These are phyloP conservation scores for Penicillium diatomitis DNA, from an alignment of 495 filamentous ascomycete species.

Conservation along the genomic window DNA sequence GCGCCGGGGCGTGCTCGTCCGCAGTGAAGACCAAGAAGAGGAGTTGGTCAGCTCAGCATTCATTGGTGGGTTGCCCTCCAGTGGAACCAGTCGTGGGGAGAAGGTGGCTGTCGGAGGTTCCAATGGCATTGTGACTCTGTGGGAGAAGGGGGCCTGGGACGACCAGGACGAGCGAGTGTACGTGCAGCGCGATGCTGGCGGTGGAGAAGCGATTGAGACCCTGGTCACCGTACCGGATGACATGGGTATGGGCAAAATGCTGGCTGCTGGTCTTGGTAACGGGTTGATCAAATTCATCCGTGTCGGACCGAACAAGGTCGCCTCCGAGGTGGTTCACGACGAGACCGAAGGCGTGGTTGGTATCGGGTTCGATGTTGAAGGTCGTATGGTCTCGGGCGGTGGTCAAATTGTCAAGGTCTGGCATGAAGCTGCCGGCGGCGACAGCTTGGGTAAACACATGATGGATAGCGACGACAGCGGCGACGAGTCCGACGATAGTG, in stretches of 20 bases:
- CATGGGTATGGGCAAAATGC: conserved; percentile 55
- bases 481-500: conserved; percentile 38
- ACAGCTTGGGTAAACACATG: conserved; percentile 29
- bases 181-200: conserved; percentile 46
- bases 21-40: conserved; percentile 88
- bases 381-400: conserved; percentile 79
- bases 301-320: conserved; percentile 50
- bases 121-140: conserved; percentile 75
- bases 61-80: conserved; percentile 55
- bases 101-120: conserved; percentile 74
- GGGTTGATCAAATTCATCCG: conserved; percentile 49
- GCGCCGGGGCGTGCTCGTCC: conserved; percentile 68
- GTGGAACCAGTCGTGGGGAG: conserved; percentile 54
- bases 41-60: conserved; percentile 74
- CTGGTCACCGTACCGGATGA: conserved; percentile 57
- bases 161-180: conserved; percentile 85
- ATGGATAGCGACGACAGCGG: conserved; percentile 37
- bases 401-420: conserved; percentile 80
- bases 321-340: conserved; percentile 60
- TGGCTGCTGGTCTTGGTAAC: conserved; percentile 68
- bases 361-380: conserved; percentile 71
- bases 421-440: conserved; percentile 47
- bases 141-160: conserved; percentile 91
- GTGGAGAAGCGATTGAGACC: conserved; percentile 62
- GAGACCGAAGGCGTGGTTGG: conserved; percentile 74